phyloP scores from a whole-genome alignment of 2,329 filamentous ascomycete genomes.

The Calonectria naviculata region DNA sequence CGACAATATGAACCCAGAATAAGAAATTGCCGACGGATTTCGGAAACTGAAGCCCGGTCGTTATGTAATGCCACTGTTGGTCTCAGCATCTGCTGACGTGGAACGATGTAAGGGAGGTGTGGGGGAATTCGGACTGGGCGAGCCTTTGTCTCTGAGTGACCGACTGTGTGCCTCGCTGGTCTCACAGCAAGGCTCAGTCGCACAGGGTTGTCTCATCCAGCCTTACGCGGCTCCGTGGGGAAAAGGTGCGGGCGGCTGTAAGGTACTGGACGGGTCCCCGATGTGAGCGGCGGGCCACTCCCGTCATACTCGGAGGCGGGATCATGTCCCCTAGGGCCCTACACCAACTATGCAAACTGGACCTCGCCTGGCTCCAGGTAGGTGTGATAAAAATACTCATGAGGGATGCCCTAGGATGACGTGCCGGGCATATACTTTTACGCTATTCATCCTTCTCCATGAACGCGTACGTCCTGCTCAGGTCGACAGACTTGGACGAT shows the following conservation, averaged over 20 bases:
- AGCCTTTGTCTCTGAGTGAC: neutral
- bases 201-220: neutral
- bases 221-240: neutral
- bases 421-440: neutral
- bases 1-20: neutral
- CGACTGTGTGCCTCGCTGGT: neutral
- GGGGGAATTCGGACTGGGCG: neutral
- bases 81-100: neutral
- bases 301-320: neutral
- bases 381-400: neutral
- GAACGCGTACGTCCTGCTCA: neutral
- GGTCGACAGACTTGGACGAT: neutral
- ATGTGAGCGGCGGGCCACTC: no score
- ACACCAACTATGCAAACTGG: neutral
- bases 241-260: neutral
- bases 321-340: neutral
- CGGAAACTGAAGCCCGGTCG: neutral
- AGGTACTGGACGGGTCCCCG: neutral
- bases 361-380: no score
- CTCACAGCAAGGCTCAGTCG: neutral
- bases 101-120: neutral
- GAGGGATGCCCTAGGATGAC: neutral
- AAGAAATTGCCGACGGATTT: no score
- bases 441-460: neutral
- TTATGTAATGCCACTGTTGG: neutral